A percentile compares a stretch with the other conserved stretches of the same genome.
Evolutionary conservation across 306 rosid genomes (phyloP).

Genomic region (Abrus precatorius): DNA sequence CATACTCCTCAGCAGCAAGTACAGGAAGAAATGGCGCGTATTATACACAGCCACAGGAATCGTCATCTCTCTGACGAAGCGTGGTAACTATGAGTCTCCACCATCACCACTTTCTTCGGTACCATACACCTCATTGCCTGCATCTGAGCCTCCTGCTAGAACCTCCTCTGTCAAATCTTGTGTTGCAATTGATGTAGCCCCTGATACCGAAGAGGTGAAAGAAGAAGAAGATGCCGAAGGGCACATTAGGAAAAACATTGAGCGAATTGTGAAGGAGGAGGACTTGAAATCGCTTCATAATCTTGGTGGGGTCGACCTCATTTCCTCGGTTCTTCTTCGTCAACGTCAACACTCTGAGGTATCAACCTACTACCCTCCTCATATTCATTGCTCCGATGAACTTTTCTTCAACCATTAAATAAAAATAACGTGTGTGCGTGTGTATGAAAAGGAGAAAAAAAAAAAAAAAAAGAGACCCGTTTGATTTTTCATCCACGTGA

Average conservation of each 20-base stretch:
- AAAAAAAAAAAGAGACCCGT: too few relatives aligned
- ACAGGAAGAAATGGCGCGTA: constrained; percentile 47
- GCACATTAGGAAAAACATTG: constrained; percentile 6
- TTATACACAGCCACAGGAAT: constrained; percentile 43
- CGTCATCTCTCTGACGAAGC: constrained; percentile 41
- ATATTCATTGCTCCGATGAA: not conserved
- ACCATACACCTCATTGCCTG: constrained; percentile 8
- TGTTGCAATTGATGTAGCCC: constrained; percentile 18
- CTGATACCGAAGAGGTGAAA: constrained; percentile 5
- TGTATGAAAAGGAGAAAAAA: too few relatives aligned
- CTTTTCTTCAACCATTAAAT: not conserved
- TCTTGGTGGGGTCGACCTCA: constrained; percentile 54
- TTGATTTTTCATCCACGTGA: too few relatives aligned
- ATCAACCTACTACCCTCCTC: not conserved
- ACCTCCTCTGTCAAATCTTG: constrained; percentile 48
- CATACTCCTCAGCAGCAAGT: constrained; percentile 30
- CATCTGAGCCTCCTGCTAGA: constrained; percentile 26
- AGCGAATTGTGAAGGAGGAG: constrained; percentile 50
- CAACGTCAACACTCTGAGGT: constrained; percentile 51
- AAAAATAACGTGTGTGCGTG: not conserved
- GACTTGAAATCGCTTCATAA: constrained; percentile 40
- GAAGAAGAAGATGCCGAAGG: not conserved
- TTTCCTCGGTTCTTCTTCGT: constrained; percentile 33
- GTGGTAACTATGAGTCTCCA: not conserved
- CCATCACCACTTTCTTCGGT: not conserved